Conservation (phyloP, 1,139 yeast genomes). For the Geotrichum reessii region DNA sequence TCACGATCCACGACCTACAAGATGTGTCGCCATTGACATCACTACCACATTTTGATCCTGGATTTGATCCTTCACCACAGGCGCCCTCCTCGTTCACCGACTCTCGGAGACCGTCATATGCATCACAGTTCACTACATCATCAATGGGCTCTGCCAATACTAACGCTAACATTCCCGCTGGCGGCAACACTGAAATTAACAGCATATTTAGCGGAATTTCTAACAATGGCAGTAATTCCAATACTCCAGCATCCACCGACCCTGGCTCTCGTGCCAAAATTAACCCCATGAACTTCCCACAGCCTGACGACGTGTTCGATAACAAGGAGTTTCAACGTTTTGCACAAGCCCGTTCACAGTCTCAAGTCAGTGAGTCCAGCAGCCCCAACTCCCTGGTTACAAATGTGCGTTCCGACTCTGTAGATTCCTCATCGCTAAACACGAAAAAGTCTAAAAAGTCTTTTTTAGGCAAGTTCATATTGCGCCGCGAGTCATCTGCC, state of each 20-base stretch:
- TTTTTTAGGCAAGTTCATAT: constrained; percentile 26
- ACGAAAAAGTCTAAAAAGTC: constrained; percentile 21
- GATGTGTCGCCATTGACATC: constrained; percentile 16
- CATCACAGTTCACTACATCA: constrained; percentile 23
- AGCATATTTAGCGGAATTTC: constrained; percentile 5
- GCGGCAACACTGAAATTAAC: neutral
- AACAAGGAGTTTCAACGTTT: constrained; percentile 7
- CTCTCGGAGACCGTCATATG: constrained; percentile 25
- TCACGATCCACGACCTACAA: constrained; percentile 12
- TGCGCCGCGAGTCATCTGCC: constrained; percentile 27
- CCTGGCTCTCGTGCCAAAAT: neutral
- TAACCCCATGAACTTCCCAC: constrained; percentile 15
- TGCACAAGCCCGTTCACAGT: neutral
- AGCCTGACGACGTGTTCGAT: constrained; percentile 18
- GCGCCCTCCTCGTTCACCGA: constrained; percentile 2
- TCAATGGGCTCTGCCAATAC: constrained; percentile 11
- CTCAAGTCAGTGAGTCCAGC: constrained; percentile 3
- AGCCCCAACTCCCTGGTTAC: constrained; percentile 1
- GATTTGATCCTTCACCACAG: neutral
- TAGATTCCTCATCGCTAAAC: constrained; percentile 23
- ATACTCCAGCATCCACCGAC: constrained; percentile 4
- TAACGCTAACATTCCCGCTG: neutral
- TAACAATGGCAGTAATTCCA: neutral
- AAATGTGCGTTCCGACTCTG: constrained; percentile 19
- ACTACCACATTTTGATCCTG: neutral